These are phyloP conservation scores for Penicillium polonicum DNA, from an alignment of 2,329 filamentous ascomycete genomes.

Conservation along the genomic window DNA sequence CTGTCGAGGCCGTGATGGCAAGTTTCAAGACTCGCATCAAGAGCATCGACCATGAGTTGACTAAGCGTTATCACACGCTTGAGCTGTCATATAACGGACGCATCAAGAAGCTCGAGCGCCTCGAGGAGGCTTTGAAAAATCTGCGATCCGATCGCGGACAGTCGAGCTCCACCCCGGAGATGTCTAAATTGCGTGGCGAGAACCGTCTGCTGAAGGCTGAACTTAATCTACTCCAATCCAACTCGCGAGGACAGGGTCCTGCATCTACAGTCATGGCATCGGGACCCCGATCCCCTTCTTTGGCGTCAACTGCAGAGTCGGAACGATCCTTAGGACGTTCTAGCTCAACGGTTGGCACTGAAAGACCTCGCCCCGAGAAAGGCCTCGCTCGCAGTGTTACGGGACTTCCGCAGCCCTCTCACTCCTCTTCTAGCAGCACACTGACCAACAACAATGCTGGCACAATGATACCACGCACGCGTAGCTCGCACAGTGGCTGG, in stretches of 20 bases:
- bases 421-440: conserved; percentile 35
- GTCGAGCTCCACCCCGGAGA: conserved; percentile 49
- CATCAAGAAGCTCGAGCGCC: conserved; percentile 79
- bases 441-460: conserved; percentile 32
- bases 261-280: conserved; percentile 38
- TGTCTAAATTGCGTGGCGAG: conserved; percentile 59
- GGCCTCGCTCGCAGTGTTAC: conserved; percentile 33
- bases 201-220: conserved; percentile 62
- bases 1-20: conserved; percentile 75
- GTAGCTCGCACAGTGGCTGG: conserved; percentile 23
- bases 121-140: conserved; percentile 76
- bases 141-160: conserved; percentile 40
- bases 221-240: conserved; percentile 66
- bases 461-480: conserved; percentile 27
- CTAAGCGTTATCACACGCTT: conserved; percentile 83
- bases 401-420: conserved; percentile 36
- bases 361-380: conserved; percentile 28
- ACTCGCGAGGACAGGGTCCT: conserved; percentile 56
- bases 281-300: conserved; percentile 21
- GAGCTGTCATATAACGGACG: conserved; percentile 77
- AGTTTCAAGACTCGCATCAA: conserved; percentile 79
- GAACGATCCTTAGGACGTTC: conserved; percentile 54
- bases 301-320: conserved; percentile 27
- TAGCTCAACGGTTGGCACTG: conserved; percentile 52
- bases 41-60: conserved; percentile 82